Percentiles rank a stretch among this genome's conserved stretches.
Conservation (phyloP, 257 asterid genomes). For the Solanum ossicruentum region DNA sequence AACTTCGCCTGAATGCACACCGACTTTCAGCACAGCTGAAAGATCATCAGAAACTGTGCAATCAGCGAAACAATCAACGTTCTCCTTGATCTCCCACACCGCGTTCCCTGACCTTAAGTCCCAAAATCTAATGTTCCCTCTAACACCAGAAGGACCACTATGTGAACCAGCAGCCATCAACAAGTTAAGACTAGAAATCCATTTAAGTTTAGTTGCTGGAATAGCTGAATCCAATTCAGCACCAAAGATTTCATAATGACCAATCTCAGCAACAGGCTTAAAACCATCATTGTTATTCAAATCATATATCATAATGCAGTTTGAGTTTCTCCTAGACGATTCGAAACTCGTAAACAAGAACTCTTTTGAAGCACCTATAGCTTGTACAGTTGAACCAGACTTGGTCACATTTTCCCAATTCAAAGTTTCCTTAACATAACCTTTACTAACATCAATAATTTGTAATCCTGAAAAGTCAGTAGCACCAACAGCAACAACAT, state of each 20-base stretch:
- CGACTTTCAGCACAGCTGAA: slow-evolving; percentile 57
- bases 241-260: slow-evolving; percentile 77
- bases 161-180: slow-evolving; percentile 96
- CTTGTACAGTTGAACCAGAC: slow-evolving; percentile 84
- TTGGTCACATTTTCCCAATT: slow-evolving; percentile 92
- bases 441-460: slow-evolving; percentile 58
- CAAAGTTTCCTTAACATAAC: slow-evolving; percentile 46
- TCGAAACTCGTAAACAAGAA: slow-evolving; percentile 78
- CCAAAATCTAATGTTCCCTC: slow-evolving; percentile 73
- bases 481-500: slow-evolving; percentile 78
- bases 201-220: slow-evolving; percentile 75
- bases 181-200: slow-evolving; percentile 63
- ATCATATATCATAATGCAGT: slow-evolving; percentile 78
- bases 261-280: slow-evolving; percentile 41
- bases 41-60: slow-evolving; percentile 43
- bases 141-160: slow-evolving; percentile 78
- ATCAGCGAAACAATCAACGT: slow-evolving; percentile 77
- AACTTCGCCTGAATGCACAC: slow-evolving; percentile 72
- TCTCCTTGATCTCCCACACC: slow-evolving; percentile 66
- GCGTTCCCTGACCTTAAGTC: slow-evolving; percentile 65
- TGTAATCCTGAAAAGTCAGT: slow-evolving; percentile 87
- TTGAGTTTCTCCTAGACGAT: slow-evolving; percentile 77
- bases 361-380: slow-evolving; percentile 58
- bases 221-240: slow-evolving; percentile 87
- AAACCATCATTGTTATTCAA: slow-evolving; percentile 21